Evolutionary conservation across 352 stramenopile genomes (phyloP).

Genomic region (Phytophthora pistaciae): DNA sequence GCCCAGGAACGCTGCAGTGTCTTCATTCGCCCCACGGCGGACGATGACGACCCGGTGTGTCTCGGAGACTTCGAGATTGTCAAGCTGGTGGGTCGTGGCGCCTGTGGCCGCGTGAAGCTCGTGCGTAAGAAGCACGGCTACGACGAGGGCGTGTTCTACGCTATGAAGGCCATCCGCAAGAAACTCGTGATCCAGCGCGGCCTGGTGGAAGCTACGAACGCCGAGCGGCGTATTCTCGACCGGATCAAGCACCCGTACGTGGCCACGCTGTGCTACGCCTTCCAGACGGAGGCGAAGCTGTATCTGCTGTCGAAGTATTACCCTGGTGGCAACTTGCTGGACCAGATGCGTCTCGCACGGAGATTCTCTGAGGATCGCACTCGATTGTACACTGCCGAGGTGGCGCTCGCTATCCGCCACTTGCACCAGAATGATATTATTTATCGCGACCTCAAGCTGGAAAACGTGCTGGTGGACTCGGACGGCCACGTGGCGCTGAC

Average conservation of each 20-base stretch:
- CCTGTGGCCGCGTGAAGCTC: conserved; percentile 87
- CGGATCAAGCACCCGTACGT: conserved; percentile 98
- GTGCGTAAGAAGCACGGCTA: conserved; percentile 89
- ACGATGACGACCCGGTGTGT: conserved; percentile 68
- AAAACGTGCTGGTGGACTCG: conserved; percentile 98
- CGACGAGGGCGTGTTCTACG: conserved; percentile 85
- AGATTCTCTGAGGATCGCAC: conserved; percentile 95
- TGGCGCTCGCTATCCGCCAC: conserved; percentile 95
- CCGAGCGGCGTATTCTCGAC: conserved; percentile 89
- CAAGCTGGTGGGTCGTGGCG: conserved; percentile 96
- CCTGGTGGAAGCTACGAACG: conserved; percentile 92
- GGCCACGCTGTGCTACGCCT: conserved; percentile 93
- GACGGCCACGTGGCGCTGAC: conserved; percentile 97
- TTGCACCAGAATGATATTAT: conserved; percentile 96
- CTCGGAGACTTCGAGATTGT: conserved; percentile 97
- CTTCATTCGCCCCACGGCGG: conserved; percentile 75
- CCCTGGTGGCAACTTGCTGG: conserved; percentile 95
- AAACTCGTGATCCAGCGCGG: conserved; percentile 86
- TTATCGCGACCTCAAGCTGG: conserved; percentile 98
- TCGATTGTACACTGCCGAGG: conserved; percentile 97
- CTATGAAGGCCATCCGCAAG: conserved; percentile 92
- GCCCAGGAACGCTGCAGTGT: conserved; percentile 67
- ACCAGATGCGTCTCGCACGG: conserved; percentile 90
- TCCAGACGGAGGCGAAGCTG: conserved; percentile 92
- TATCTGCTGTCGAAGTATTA: conserved; percentile 97